Evolutionary conservation across 139 green algal species (phyloP), one percentile per base, ranked within the genome.

Genomic region (Micractinium conductrix): DNA sequence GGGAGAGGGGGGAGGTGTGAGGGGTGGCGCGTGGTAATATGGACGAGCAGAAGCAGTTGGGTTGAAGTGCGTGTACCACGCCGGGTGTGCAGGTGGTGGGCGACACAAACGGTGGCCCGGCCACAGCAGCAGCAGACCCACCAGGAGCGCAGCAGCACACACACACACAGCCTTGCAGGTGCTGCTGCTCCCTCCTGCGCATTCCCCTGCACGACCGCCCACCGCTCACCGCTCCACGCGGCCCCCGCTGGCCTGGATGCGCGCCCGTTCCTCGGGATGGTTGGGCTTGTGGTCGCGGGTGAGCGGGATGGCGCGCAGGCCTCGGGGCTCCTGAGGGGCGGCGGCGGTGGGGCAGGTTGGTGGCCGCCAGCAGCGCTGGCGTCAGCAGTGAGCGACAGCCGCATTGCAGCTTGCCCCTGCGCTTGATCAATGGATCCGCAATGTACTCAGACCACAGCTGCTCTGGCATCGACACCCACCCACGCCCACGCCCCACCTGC

Each of bases 261-360:
- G 90, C 7, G 78, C 74, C 86, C 90, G 92, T 87, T 98, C 96
- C 48, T 92, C 92, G 1, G 89, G 81, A 28, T 83, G 53, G 26
- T 88, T 92, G 1, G 96, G 96, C 90, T 99, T 98, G 91, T 99
- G 96, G 89, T 99, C 96, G 2, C 85, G 78, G 1, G 94, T 98
- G 7, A 99, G 79, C 42, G 94, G 87, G 8, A 96, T 68, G 0
- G 91, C 94, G 70, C 93, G 84, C 67, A 82, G 89, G 38, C 81
- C 63, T 42, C 73, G 40, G 4, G 74, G 87, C 14, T 84, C 68
- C 89, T 63, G 45, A 48, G 12, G 21, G n/a, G 7, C 5, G 16
- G 43, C 33, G 0, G 2, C 43, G 33, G n/a, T 2, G 14, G 63
- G 43, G 22, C 37, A 38, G 2, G 33, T 16, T 35, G 4, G 60